Conservation (phyloP, 441 rosid species). For the Populus trichocarpa region DNA sequence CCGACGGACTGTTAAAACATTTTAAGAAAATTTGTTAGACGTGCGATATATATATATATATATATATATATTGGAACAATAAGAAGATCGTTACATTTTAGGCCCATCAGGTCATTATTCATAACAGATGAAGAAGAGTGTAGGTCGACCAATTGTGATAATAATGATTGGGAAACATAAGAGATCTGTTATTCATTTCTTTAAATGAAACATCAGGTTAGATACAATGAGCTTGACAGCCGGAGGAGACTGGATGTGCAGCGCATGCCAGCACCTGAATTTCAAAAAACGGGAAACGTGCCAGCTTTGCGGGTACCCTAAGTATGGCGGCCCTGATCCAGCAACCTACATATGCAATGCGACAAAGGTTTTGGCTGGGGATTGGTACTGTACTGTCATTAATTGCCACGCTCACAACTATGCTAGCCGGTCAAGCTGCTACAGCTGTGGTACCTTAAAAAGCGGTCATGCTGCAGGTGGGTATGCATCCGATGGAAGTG, state of each 20-base stretch:
- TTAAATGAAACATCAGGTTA: too few relatives aligned
- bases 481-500: slow-evolving; percentile 31
- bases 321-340: slow-evolving; percentile 72
- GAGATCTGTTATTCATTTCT: neutral
- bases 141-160: too few relatives aligned
- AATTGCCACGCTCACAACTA: slow-evolving; percentile 85
- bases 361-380: slow-evolving; percentile 72
- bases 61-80: too few relatives aligned
- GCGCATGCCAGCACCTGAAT: slow-evolving; percentile 77
- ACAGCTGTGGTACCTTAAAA: slow-evolving; percentile 60
- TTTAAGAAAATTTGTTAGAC: too few relatives aligned
- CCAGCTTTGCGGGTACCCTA: slow-evolving; percentile 74
- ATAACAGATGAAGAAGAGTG: too few relatives aligned
- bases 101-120: too few relatives aligned
- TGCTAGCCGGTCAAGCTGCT: slow-evolving; percentile 72
- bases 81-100: too few relatives aligned
- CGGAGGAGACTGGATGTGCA: slow-evolving; percentile 95
- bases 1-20: too few relatives aligned
- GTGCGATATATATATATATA: too few relatives aligned
- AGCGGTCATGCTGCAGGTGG: slow-evolving; percentile 27
- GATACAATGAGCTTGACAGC: slow-evolving; percentile 62
- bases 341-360: slow-evolving; percentile 51
- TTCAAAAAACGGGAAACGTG: slow-evolving; percentile 81
- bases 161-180: too few relatives aligned
- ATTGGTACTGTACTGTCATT: slow-evolving; percentile 75